Evolutionary conservation across 1,139 yeast genomes (phyloP).

Genomic region (Diutina pseudorugosa): DNA sequence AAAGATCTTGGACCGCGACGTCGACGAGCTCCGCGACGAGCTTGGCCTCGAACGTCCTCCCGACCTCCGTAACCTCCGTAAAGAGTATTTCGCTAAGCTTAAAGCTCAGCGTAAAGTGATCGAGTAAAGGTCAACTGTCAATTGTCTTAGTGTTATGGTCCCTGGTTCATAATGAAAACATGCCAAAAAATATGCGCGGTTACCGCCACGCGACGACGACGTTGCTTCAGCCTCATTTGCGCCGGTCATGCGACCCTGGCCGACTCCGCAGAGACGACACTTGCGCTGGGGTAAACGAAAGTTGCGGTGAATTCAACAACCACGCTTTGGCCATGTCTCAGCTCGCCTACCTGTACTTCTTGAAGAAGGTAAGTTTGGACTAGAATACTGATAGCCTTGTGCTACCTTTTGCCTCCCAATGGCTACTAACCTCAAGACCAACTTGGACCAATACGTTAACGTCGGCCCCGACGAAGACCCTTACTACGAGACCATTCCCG

Average conservation of each 20-base stretch:
- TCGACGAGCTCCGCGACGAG: conserved; percentile 58
- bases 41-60: conserved; percentile 67
- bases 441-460: conserved; percentile 15
- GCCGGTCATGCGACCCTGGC: not conserved
- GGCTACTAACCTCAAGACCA: conserved; percentile 16
- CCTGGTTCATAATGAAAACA: not conserved
- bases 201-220: not conserved
- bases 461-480: conserved; percentile 24
- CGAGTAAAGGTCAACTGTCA: not conserved
- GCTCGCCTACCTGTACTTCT: conserved; percentile 20
- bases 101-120: conserved; percentile 8
- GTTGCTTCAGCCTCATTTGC: not conserved
- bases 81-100: conserved; percentile 22
- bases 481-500: conserved; percentile 37
- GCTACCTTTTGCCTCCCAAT: too few species aligned
- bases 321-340: conserved; percentile 12
- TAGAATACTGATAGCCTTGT: too few species aligned
- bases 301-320: not conserved
- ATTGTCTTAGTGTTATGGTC: not conserved
- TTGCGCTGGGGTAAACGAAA: not conserved
- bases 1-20: conserved; percentile 58
- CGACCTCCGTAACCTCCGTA: conserved; percentile 58
- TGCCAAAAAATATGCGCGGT: not conserved
- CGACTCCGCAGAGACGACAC: not conserved
- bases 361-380: conserved; percentile 30